Evolutionary conservation across 495 filamentous ascomycete species (phyloP).

Genomic region (Rhizodiscina lignyota): DNA sequence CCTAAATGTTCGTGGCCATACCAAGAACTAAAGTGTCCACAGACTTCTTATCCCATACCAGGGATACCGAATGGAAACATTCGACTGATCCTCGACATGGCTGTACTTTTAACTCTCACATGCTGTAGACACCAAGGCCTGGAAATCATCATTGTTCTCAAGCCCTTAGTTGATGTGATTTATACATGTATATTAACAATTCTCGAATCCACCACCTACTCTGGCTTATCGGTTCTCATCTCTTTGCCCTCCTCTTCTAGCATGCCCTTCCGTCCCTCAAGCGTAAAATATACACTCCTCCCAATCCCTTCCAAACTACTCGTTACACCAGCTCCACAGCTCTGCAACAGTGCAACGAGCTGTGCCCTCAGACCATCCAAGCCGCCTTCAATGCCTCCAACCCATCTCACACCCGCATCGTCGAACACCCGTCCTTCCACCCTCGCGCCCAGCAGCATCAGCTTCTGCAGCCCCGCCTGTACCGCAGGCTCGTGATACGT

Average conservation of each 20-base stretch:
- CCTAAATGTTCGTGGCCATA: no score
- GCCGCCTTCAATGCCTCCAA: constrained; percentile 69
- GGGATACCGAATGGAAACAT: no score
- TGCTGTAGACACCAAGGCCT: no score
- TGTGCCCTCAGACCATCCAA: constrained; percentile 68
- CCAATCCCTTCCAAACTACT: constrained; percentile 56
- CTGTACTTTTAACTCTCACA: no score
- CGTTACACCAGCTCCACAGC: constrained; percentile 55
- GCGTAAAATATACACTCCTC: constrained; percentile 65
- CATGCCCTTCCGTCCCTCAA: constrained; percentile 60
- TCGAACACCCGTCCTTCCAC: constrained; percentile 76
- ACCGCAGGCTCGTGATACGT: constrained; percentile 62
- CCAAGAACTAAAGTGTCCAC: no score
- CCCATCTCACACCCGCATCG: constrained; percentile 58
- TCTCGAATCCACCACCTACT: no score
- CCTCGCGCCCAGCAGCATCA: constrained; percentile 70
- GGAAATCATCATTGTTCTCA: no score
- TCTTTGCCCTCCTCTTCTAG: constrained; percentile 58
- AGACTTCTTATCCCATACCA: no score
- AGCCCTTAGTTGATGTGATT: no score
- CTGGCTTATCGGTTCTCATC: constrained; percentile 4
- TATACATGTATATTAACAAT: no score
- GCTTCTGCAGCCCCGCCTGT: constrained; percentile 68
- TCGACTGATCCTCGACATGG: no score
- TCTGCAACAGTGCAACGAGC: constrained; percentile 61